These are phyloP conservation scores for Vachellia collinsii DNA, from an alignment of 306 rosid genomes.

Conservation along the genomic window DNA sequence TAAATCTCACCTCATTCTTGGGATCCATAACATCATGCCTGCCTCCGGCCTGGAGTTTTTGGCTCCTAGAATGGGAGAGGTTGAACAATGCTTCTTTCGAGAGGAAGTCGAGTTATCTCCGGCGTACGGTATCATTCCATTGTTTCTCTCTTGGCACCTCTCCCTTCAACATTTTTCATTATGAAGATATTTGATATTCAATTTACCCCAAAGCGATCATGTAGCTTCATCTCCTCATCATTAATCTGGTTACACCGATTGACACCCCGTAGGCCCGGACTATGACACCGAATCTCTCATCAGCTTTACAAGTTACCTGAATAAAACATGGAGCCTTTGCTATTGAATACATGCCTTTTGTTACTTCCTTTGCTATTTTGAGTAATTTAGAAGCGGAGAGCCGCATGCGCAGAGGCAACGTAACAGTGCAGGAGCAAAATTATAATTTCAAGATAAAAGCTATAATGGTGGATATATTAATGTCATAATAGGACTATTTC, in stretches of 20 bases:
- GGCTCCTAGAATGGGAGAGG: neutral
- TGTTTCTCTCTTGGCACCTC: neutral
- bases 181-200: neutral
- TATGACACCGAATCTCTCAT: no score
- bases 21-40: neutral
- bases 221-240: neutral
- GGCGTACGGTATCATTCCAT: neutral
- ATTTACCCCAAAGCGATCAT: neutral
- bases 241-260: neutral
- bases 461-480: neutral
- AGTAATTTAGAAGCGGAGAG: neutral
- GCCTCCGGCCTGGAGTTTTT: neutral
- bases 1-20: no score
- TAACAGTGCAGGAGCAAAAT: neutral
- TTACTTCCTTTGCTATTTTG: neutral
- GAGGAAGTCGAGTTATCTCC: neutral
- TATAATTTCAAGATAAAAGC: neutral
- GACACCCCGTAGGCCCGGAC: no score
- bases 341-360: neutral
- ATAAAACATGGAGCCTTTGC: neutral
- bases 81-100: neutral
- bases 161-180: slow-evolving; percentile 3
- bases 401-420: neutral
- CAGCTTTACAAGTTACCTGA: neutral
- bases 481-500: neutral